A percentile compares a stretch with the other conserved stretches of the same genome.
Evolutionary conservation across 768 basidiomycete genomes (phyloP).

Genomic region (Pisolithus sp.): DNA sequence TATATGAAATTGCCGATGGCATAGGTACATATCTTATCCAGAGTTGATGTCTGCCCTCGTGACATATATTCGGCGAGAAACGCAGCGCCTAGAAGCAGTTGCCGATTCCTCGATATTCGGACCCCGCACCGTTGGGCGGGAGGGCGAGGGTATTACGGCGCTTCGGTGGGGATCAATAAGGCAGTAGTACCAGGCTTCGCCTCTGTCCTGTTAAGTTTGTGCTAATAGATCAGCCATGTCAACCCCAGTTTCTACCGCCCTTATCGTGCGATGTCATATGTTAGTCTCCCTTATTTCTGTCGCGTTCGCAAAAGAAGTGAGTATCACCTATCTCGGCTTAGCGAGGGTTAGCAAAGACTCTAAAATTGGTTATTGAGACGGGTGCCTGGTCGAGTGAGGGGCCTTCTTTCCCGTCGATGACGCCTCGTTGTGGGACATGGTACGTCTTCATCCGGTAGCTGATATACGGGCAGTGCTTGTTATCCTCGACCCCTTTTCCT

Average conservation of each 20-base stretch:
- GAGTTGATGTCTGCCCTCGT: constrained; percentile 68
- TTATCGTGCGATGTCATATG: neutral
- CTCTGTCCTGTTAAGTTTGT: neutral
- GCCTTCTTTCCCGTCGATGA: no score
- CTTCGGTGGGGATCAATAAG: constrained; percentile 22
- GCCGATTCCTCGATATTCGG: constrained; percentile 36
- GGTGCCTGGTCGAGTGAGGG: no score
- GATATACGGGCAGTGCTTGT: no score
- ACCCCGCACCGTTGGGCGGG: constrained; percentile 24
- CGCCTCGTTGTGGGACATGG: no score
- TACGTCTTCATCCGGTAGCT: no score
- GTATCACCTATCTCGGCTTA: no score
- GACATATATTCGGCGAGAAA: constrained; percentile 64
- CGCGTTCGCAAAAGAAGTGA: no score
- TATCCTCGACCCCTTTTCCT: no score
- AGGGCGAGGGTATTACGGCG: constrained; percentile 25
- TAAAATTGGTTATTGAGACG: no score
- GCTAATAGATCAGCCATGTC: neutral
- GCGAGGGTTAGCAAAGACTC: no score
- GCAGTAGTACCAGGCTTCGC: neutral
- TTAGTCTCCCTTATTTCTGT: no score
- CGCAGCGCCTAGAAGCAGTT: constrained; percentile 56
- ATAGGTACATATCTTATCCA: constrained; percentile 70
- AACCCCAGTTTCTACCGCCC: neutral
- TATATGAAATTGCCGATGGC: constrained; percentile 23